These are phyloP conservation scores for Pseudevernia furfuracea DNA, from an alignment of 495 filamentous ascomycete genomes.

Conservation along the genomic window DNA sequence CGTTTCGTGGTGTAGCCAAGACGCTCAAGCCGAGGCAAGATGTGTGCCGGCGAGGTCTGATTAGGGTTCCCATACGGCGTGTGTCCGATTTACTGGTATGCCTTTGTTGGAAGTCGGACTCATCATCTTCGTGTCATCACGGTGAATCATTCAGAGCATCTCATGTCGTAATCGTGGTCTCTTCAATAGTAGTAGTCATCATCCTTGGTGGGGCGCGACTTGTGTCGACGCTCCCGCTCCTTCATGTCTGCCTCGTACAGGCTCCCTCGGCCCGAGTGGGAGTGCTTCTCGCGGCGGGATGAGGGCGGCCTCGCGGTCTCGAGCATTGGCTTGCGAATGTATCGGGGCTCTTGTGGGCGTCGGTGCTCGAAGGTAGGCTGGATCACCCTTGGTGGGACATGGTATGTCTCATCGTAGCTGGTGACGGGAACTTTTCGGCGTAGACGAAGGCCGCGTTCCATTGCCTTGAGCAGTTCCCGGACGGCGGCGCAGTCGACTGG, in stretches of 20 bases:
- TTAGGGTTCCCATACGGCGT: not conserved
- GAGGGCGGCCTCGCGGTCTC: constrained; percentile 14
- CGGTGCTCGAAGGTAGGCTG: not conserved
- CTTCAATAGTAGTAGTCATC: constrained; percentile 3
- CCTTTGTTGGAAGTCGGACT: not conserved
- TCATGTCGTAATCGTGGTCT: not conserved
- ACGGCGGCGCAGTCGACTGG: constrained; percentile 35
- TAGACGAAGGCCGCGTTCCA: constrained; percentile 42
- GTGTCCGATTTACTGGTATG: constrained; percentile 1
- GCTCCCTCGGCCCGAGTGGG: constrained; percentile 17
- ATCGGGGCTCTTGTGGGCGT: constrained; percentile 14
- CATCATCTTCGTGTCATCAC: not conserved
- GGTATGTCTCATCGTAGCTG: constrained; percentile 41
- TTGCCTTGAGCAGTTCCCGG: constrained; percentile 40
- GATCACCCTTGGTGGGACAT: constrained; percentile 29
- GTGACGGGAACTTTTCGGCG: constrained; percentile 29
- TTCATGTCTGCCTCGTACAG: constrained; percentile 24
- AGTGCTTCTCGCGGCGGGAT: constrained; percentile 14
- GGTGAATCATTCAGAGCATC: not conserved
- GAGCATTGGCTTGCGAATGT: constrained; percentile 12
- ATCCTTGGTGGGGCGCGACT: constrained; percentile 15
- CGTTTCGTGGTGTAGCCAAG: not conserved
- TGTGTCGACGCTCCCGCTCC: constrained; percentile 17
- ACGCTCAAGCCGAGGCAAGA: not conserved
- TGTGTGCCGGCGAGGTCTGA: not conserved